Evolutionary conservation across 768 basidiomycete genomes (phyloP), one percentile per base, ranked within the genome.

Genomic region (Mycena maculata): DNA sequence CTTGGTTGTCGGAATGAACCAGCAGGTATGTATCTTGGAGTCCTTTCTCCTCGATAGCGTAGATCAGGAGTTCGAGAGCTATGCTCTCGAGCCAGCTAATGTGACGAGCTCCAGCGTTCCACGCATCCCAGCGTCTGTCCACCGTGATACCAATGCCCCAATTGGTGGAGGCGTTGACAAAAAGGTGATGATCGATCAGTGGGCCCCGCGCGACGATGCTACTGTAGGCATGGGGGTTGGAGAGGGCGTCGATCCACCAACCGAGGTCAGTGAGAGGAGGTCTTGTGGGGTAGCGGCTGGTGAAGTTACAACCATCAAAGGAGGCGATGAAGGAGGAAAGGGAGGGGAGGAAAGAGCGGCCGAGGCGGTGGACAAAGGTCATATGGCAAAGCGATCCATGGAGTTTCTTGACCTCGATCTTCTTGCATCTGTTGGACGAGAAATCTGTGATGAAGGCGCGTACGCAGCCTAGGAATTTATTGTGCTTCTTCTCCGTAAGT

Each of bases 21-120:
- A 9, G 42, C 18, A 38, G 33, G 41, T 74, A 61, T 28, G 59
- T 45, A 30, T 72, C 74, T 4, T 58, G 22, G 22, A 70, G 64
- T 30, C 70, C 70, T 10, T 22, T 15, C 30, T 59, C 42, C 41
- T 63, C 63, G 2, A 72, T 63, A 0, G 68, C 22, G 28, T 59
- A 30, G 22, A 36, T 54, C 6, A 57, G 18, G 53, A 64, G 63
- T 23, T 56, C 53, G 28, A 60, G 47, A 6, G 67, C 73, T 0
- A 74, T 38, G 0, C 57, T 36, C 42, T 76, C 73, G 6, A 72
- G 69, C 76, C 77, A 78, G 27, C 77, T 67, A n/a, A 78, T 78
- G 65, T 73, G 69, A 5, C 68, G 53, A 1, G 44, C 47, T 0
- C 33, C 30, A 0, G 22, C 20, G 22, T 68, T 65, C 75, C 65